phyloP scores from a whole-genome alignment of 2,329 filamentous ascomycete genomes.

The Colletotrichum acutatum region DNA sequence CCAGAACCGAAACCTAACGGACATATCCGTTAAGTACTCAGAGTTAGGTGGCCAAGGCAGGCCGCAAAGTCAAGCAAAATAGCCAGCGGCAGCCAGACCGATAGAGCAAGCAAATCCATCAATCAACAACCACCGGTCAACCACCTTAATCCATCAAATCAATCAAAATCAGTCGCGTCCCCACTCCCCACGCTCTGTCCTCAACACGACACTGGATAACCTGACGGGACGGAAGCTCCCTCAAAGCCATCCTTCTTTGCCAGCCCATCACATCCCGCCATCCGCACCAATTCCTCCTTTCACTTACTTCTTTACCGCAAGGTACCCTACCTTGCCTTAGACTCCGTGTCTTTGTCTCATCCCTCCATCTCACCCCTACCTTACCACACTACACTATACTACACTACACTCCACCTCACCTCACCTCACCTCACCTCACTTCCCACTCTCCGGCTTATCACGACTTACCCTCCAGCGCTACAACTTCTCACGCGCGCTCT shows the following conservation, averaged over 20 bases:
- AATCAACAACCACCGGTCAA: constrained; percentile 4
- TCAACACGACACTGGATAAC: constrained; percentile 22
- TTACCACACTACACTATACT: not conserved
- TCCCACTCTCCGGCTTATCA: not conserved
- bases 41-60: not conserved
- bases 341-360: constrained; percentile 17
- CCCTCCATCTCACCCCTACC: constrained; percentile 10
- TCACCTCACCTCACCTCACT: not conserved
- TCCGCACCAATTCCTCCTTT: constrained; percentile 4
- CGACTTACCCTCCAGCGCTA: not conserved
- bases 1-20: not conserved
- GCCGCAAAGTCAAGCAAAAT: constrained; percentile 9
- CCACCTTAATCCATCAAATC: constrained; percentile 11
- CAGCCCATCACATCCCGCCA: not conserved
- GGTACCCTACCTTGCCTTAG: not conserved
- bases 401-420: not conserved
- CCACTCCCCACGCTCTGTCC: constrained; percentile 21
- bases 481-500: not conserved
- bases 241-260: not conserved
- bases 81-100: not conserved
- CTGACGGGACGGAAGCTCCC: constrained; percentile 24
- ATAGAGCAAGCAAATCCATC: constrained; percentile 11
- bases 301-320: not conserved
- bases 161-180: constrained; percentile 29
- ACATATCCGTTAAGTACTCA: not conserved